Evolutionary conservation across 805 yeast genomes (phyloP).

Genomic region (Metschnikowia lachancei): DNA sequence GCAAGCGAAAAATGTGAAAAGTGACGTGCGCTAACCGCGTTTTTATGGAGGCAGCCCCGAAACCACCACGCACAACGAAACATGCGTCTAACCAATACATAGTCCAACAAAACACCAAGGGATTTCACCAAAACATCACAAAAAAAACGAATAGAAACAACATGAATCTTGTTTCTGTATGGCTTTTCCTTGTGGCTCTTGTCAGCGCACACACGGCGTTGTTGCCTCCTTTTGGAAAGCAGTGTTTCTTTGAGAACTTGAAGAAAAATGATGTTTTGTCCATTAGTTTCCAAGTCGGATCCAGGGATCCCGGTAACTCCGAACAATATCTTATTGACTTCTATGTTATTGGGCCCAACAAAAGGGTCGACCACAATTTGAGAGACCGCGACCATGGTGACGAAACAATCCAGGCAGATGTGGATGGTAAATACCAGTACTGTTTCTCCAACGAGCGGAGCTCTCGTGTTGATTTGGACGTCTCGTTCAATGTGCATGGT

Average conservation of each 20-base stretch:
- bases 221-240: slow-evolving; percentile 77
- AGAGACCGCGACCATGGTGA: slow-evolving; percentile 77
- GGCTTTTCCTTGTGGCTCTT: slow-evolving; percentile 20
- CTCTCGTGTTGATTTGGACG: slow-evolving; percentile 74
- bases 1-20: background rate
- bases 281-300: slow-evolving; percentile 89
- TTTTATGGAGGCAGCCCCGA: background rate
- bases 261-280: slow-evolving; percentile 83
- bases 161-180: slow-evolving; percentile 17
- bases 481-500: slow-evolving; percentile 93
- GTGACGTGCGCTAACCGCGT: slow-evolving; percentile 16
- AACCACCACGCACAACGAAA: too few species aligned
- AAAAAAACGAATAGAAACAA: background rate
- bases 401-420: slow-evolving; percentile 59
- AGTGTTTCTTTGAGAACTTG: slow-evolving; percentile 84
- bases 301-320: slow-evolving; percentile 70
- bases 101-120: background rate
- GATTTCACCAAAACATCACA: background rate
- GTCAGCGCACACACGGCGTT: slow-evolving; percentile 72
- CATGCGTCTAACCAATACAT: too few species aligned
- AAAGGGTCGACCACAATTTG: slow-evolving; percentile 50
- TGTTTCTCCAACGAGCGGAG: slow-evolving; percentile 90
- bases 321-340: slow-evolving; percentile 70
- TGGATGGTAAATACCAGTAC: slow-evolving; percentile 74
- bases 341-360: slow-evolving; percentile 39